phyloP scores from a whole-genome alignment of 768 basidiomycete species.

The Suillus ampliporus region DNA sequence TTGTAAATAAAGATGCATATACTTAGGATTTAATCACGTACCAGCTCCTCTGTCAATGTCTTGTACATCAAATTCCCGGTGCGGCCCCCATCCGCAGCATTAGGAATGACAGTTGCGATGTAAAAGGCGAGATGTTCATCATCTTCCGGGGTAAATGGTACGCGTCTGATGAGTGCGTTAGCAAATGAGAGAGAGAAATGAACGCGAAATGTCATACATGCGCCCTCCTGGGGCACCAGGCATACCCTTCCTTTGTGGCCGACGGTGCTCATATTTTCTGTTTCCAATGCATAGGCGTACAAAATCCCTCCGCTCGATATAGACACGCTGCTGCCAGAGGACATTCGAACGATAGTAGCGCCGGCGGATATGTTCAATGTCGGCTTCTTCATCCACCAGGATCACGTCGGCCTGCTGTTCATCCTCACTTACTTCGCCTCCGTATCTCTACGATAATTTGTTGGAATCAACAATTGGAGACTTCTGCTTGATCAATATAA shows the following conservation, averaged over 20 bases:
- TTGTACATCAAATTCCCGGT: constrained; percentile 54
- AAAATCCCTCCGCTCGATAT: constrained; percentile 33
- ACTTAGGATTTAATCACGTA: constrained; percentile 33
- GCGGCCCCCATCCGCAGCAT: constrained; percentile 42
- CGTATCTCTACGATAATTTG: constrained; percentile 20
- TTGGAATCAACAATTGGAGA: neutral
- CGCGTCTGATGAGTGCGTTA: constrained; percentile 22
- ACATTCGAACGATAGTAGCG: constrained; percentile 30
- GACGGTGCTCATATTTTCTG: constrained; percentile 19
- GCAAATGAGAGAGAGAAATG: neutral
- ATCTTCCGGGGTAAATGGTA: constrained; percentile 46
- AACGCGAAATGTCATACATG: constrained; percentile 11
- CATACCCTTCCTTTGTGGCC: constrained; percentile 21
- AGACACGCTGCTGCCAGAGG: constrained; percentile 21
- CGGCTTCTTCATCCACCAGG: constrained; percentile 34
- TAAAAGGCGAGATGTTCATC: constrained; percentile 50
- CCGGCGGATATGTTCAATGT: constrained; percentile 30
- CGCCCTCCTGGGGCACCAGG: constrained; percentile 23
- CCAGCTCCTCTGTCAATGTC: constrained; percentile 49
- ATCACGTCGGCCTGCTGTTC: constrained; percentile 31
- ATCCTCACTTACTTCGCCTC: constrained; percentile 22
- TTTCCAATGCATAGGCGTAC: constrained; percentile 27
- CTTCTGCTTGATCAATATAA: neutral
- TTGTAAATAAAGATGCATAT: neutral
- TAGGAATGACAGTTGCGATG: constrained; percentile 53